Conservation (phyloP, 305 asterid genomes). For the Solanum hybrid region DNA sequence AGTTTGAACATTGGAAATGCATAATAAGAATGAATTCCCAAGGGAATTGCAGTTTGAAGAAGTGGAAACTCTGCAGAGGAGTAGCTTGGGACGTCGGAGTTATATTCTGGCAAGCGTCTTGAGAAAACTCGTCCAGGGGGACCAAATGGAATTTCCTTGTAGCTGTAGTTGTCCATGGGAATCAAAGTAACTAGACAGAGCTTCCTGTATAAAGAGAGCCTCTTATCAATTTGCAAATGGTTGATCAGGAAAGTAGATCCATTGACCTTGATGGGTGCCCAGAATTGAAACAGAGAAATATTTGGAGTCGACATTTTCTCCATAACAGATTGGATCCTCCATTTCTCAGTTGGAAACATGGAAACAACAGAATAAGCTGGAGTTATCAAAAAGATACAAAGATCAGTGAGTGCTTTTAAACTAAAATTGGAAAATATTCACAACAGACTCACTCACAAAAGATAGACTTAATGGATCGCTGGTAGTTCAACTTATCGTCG, state of each 20-base stretch:
- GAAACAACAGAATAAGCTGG: too few relatives aligned
- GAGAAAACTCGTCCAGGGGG: too few relatives aligned
- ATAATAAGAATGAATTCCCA: not conserved
- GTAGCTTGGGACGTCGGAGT: too few relatives aligned
- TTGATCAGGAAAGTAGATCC: not conserved
- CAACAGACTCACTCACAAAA: too few relatives aligned
- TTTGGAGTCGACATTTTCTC: rapidly evolving
- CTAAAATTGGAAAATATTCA: too few relatives aligned
- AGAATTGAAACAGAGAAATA: not conserved
- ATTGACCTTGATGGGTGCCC: not conserved
- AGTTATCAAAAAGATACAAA: too few relatives aligned
- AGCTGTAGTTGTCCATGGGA: not conserved
- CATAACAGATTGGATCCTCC: too few relatives aligned
- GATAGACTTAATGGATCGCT: too few relatives aligned
- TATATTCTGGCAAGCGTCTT: not conserved
- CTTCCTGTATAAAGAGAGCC: not conserved
- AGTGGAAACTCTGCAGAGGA: not conserved
- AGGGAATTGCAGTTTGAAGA: not conserved
- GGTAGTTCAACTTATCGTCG: too few relatives aligned
- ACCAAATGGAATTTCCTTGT: not conserved
- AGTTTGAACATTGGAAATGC: not conserved
- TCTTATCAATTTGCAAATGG: too few relatives aligned
- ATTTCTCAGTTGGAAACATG: too few relatives aligned
- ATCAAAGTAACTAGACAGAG: not conserved
- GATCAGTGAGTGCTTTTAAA: too few relatives aligned